phyloP scores from a whole-genome alignment of 306 rosid species.

The Sechiopsis laciniata region DNA sequence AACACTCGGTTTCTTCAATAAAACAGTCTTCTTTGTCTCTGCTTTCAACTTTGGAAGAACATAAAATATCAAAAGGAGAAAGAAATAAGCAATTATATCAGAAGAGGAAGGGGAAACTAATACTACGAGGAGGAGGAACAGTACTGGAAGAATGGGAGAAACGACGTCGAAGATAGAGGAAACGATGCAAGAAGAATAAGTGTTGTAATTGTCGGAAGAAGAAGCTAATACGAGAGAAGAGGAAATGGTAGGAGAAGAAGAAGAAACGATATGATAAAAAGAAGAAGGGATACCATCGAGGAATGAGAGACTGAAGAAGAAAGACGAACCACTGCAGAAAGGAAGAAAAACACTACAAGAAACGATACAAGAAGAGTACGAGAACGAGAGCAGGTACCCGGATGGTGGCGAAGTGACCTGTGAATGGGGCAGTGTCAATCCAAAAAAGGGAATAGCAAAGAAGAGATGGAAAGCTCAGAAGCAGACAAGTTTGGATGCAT shows the following conservation, averaged over 20 bases:
- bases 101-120: background rate
- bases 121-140: background rate
- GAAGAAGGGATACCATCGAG: background rate
- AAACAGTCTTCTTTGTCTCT: background rate
- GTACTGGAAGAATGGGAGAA: background rate
- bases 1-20: background rate
- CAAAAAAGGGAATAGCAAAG: conserved; percentile 5
- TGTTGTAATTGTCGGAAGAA: too few relatives aligned
- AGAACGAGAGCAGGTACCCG: background rate
- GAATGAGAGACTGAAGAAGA: background rate
- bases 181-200: background rate
- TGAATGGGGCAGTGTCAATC: conserved; percentile 32
- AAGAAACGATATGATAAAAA: background rate
- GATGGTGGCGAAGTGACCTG: conserved; percentile 8
- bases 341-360: background rate
- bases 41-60: background rate
- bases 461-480: conserved; percentile 1
- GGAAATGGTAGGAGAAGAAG: background rate
- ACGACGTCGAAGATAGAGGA: too few relatives aligned
- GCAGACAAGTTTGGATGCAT: conserved; percentile 20
- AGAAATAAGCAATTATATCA: background rate
- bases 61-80: background rate
- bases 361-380: background rate
- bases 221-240: too few relatives aligned
- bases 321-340: background rate